A percentile compares a stretch with the other conserved stretches of the same genome.
phyloP scores from a whole-genome alignment of 495 filamentous ascomycete species.

The Aspergillus ellipticus region DNA sequence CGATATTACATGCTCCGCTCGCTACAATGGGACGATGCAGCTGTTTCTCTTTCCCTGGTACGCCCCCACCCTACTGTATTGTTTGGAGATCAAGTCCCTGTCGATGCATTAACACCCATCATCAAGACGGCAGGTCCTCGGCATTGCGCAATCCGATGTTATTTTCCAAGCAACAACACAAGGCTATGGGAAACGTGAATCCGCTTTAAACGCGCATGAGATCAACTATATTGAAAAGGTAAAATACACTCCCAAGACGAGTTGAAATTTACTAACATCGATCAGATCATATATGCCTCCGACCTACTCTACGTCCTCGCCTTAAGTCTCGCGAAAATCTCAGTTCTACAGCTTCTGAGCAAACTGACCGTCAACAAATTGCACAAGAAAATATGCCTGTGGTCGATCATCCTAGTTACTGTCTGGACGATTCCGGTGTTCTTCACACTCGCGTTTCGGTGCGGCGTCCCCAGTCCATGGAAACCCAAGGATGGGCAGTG shows the following conservation, averaged over 20 bases:
- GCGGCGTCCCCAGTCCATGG: neutral
- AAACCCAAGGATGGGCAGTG: neutral
- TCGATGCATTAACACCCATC: neutral
- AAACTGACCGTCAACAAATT: neutral
- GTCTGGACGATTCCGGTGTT: neutral
- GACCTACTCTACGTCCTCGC: neutral
- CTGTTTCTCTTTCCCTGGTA: neutral
- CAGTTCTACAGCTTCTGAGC: neutral
- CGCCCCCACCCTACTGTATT: neutral
- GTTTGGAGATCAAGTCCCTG: neutral
- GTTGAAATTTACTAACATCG: neutral
- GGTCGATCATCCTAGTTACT: neutral
- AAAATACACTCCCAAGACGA: neutral
- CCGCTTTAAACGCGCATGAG: neutral
- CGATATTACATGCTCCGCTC: neutral
- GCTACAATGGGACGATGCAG: neutral
- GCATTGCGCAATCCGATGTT: neutral
- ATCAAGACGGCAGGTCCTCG: neutral
- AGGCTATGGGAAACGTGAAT: neutral
- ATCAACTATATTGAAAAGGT: neutral
- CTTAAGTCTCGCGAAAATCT: neutral
- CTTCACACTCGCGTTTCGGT: neutral
- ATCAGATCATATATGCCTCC: neutral
- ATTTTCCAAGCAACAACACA: neutral
- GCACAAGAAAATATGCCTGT: neutral